Base-by-base conservation (phyloP, 345 rosid species). In the Hypericum androsaemum region DNA sequence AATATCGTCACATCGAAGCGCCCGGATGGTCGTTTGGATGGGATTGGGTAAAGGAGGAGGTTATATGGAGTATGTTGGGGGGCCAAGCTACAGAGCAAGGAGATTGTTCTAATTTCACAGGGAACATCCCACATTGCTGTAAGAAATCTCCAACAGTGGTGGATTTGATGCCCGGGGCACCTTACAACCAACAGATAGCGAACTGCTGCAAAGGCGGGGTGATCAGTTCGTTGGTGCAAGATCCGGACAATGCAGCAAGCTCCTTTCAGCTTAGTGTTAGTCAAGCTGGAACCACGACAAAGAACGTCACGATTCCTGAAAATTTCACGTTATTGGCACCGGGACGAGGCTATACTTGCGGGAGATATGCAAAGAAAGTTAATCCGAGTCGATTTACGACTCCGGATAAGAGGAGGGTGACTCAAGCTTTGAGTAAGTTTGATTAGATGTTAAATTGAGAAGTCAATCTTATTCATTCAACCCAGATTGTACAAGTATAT, bases 171-270 rank as follows among this genome's bases (percentile, higher is more conserved):
- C 98, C 98, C 0, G 92, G 96, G 61, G 72, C 81, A 44, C 89
- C 95, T 36, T 76, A 68, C 60, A 82, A 71, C 56, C 80, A 77
- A 62, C 92, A 82, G 64, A 51, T 77, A 32, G 68, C 82, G 41
- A 90, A 90, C 51, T 90, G 98, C 67, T 90, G 98, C 61, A 79
- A 75, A 67, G 98, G 98, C 7, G 98, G 96, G 11, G 84, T 87
- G 8, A 65, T 90, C 47, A 82, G 75, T 60, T 81, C 98, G 0
- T 76, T 62, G 77, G 84, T 40, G 3, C 98, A 87, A 68, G 96
- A 90, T 63, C 88, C 89, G 0, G 57, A 77, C 8, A 77, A 72
- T 0, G 92, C 98, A 8, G 69, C 46, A 8, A 65, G 85, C 50
- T 77, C 96, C 0, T 90, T 90, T 75, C 98, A 87, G 71, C 43